Conservation (phyloP, 208 protist genomes). For the Trypanosoma rangeli region DNA sequence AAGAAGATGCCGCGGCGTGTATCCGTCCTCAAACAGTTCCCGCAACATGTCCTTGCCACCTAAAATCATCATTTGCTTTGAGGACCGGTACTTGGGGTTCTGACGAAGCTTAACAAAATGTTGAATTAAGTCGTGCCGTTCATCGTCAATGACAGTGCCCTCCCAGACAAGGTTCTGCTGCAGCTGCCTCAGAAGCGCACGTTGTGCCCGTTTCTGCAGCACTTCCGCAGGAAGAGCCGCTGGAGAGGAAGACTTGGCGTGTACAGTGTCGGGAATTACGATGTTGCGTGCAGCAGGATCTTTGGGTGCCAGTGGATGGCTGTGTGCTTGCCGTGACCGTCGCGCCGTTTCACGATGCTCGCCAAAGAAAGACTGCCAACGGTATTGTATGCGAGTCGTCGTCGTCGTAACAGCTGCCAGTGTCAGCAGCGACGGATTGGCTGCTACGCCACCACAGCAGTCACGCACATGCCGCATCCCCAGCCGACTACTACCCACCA, state of each 20-base stretch:
- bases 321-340: slow-evolving; percentile 50
- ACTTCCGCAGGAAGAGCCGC: slow-evolving; percentile 48
- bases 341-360: slow-evolving; percentile 51
- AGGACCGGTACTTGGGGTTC: slow-evolving; percentile 79
- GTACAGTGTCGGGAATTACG: slow-evolving; percentile 49
- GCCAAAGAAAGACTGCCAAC: slow-evolving; percentile 51
- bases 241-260: slow-evolving; percentile 29
- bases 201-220: slow-evolving; percentile 67
- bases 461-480: background rate
- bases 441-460: background rate
- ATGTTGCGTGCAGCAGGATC: slow-evolving; percentile 80
- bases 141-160: slow-evolving; percentile 74
- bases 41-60: slow-evolving; percentile 77
- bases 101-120: slow-evolving; percentile 73
- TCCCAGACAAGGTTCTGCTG: slow-evolving; percentile 89
- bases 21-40: slow-evolving; percentile 73
- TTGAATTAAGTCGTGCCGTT: slow-evolving; percentile 68
- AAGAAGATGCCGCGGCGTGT: slow-evolving; percentile 67
- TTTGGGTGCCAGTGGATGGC: slow-evolving; percentile 69
- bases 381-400: slow-evolving; percentile 4
- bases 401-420: background rate
- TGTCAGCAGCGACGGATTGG: background rate
- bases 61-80: slow-evolving; percentile 71
- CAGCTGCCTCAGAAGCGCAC: slow-evolving; percentile 64
- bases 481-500: background rate